Base-by-base conservation (phyloP, 2,329 filamentous ascomycete genomes). In the Aspergillus alliaceus region DNA sequence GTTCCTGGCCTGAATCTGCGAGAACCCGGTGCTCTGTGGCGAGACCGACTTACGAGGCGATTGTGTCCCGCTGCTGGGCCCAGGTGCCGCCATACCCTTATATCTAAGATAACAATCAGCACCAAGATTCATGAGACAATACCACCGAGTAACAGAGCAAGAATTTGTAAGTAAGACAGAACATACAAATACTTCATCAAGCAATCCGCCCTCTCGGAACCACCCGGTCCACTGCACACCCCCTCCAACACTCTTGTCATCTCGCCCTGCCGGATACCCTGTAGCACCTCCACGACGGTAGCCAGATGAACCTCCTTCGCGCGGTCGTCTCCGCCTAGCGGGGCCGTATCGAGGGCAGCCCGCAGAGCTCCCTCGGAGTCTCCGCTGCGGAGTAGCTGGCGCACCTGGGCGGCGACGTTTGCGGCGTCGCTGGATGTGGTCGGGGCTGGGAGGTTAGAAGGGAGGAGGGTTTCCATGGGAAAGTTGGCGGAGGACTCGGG, bases 171-270 rank as follows among this genome's bases (percentile, higher is more conserved):
- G 20, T 8, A 51, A n/a, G 4, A 9, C 27, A 46, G 47, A 37
- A 82, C 89, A 70, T 85, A 97, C 87, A 97, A 82, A 78, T 97
- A 99, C 81, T 99, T 99, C 90, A 96, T 96, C 74, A 99, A 80
- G 51, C 93, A 91, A 75, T 99, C 95, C 65, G 96, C 80, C 59
- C 90, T 84, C 77, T 98, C 95, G 60, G 86, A 86, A 27, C 95
- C 95, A 60, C 90, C 90, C 51, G 90, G 86, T 11, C 88, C 86
- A 58, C 80, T 81, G 78, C 95, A 92, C 69, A 98, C 89, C 57
- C 87, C 85, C 77, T 88, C 86, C 65, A 99, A 81, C 69, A 98
- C 86, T 14, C 91, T 90, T 62, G 88, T 91, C 90, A 98, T 98
- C 67, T 99, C 95, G 67, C 90, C 90, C 71, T 95, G 92, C 74